These are phyloP conservation scores for Tubosaeta sp. DNA, from an alignment of 768 basidiomycete species.

Conservation along the genomic window DNA sequence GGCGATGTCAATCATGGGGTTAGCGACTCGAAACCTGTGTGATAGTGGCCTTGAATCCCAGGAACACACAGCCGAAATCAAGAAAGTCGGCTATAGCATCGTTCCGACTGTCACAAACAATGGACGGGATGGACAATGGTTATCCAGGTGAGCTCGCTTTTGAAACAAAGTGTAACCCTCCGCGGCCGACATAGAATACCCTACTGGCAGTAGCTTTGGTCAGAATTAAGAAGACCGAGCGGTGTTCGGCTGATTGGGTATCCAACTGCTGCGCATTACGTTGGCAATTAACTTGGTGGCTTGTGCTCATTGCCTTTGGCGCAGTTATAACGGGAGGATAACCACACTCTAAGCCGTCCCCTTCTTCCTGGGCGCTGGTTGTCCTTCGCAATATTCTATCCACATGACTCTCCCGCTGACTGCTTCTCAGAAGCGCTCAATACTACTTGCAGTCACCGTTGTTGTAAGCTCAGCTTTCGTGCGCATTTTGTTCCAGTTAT, in stretches of 20 bases:
- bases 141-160: too few relatives aligned
- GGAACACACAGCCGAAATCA: too few relatives aligned
- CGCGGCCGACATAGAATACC: too few relatives aligned
- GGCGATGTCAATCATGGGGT: too few relatives aligned
- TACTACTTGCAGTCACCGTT: constrained; percentile 24
- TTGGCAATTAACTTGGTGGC: not conserved
- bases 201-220: too few relatives aligned
- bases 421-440: constrained; percentile 27
- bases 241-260: not conserved
- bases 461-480: constrained; percentile 14
- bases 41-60: too few relatives aligned
- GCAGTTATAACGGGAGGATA: not conserved
- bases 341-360: not conserved
- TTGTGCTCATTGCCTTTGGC: not conserved
- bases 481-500: not conserved
- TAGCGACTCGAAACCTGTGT: too few relatives aligned
- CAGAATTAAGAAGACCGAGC: not conserved
- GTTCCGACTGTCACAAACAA: too few relatives aligned
- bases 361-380: not conserved
- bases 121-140: too few relatives aligned
- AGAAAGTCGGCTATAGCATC: too few relatives aligned
- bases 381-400: not conserved
- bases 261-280: not conserved
- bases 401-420: constrained; percentile 25
- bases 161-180: too few relatives aligned